Evolutionary conservation across 768 basidiomycete genomes (phyloP).

Genomic region (Russula lepida): DNA sequence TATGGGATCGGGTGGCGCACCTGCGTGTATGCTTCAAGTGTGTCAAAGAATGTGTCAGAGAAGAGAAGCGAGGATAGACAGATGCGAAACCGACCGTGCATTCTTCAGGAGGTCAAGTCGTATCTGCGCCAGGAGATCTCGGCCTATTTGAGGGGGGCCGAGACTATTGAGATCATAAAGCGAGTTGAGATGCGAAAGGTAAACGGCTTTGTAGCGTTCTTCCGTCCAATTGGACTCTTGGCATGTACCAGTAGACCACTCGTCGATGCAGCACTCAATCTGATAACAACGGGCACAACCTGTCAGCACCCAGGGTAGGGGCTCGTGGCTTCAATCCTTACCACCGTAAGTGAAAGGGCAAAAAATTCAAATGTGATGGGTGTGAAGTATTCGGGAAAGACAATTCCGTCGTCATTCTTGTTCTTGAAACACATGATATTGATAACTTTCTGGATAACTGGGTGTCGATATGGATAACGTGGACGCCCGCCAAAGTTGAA

Average conservation of each 20-base stretch:
- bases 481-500: neutral
- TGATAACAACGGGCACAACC: neutral
- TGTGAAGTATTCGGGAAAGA: neutral
- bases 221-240: neutral
- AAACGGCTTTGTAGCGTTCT: neutral
- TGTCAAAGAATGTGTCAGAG: neutral
- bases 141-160: too few relatives aligned
- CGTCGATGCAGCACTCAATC: conserved; percentile 11
- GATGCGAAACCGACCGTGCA: neutral
- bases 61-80: neutral
- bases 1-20: neutral
- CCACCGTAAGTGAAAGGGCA: conserved; percentile 6
- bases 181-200: neutral
- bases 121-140: neutral
- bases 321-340: neutral
- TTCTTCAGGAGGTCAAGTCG: neutral
- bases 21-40: neutral
- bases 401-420: neutral
- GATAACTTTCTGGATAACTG: conserved; percentile 4
- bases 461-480: conserved; percentile 5
- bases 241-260: neutral
- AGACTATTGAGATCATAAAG: neutral
- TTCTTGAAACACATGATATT: conserved; percentile 3
- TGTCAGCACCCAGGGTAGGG: neutral
- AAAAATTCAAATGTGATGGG: neutral